Conservation (phyloP, 768 basidiomycete species). For the Phylloporus sp. region DNA sequence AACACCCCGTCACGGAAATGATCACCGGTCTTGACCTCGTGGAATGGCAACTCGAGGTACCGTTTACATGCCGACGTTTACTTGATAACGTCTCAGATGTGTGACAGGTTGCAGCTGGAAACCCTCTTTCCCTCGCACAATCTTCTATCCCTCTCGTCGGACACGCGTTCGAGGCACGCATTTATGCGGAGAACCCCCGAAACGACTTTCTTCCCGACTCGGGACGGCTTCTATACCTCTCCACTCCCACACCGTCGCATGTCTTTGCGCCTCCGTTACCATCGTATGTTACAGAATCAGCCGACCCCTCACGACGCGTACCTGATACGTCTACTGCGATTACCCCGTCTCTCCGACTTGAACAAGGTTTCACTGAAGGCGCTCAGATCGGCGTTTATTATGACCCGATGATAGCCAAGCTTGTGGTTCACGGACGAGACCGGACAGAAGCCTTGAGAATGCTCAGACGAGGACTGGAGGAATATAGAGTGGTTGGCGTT, state of each 20-base stretch:
- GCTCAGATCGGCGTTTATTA: slow-evolving; percentile 84
- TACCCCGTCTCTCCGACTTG: slow-evolving; percentile 71
- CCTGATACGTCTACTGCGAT: slow-evolving; percentile 26
- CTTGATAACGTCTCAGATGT: not conserved
- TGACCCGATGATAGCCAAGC: slow-evolving; percentile 89
- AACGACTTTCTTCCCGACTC: slow-evolving; percentile 93
- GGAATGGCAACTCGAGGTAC: slow-evolving; percentile 88
- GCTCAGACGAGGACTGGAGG: slow-evolving; percentile 73
- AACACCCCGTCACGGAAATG: slow-evolving; percentile 94
- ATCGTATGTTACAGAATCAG: slow-evolving; percentile 26
- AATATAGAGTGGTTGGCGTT: slow-evolving; percentile 88
- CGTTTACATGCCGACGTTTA: not conserved
- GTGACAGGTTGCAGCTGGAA: slow-evolving; percentile 77
- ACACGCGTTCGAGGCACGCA: slow-evolving; percentile 91
- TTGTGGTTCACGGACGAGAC: slow-evolving; percentile 83
- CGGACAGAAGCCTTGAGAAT: slow-evolving; percentile 79
- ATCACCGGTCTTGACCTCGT: slow-evolving; percentile 91
- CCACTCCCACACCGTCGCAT: slow-evolving; percentile 71
- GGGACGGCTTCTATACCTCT: slow-evolving; percentile 73
- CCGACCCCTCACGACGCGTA: slow-evolving; percentile 20
- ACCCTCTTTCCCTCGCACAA: slow-evolving; percentile 75
- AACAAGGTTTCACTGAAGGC: slow-evolving; percentile 82
- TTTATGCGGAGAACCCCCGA: slow-evolving; percentile 93
- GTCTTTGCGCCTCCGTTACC: slow-evolving; percentile 50
- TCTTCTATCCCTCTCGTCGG: slow-evolving; percentile 79